Evolutionary conservation across 306 rosid genomes (phyloP).

Genomic region (Benincasa hispida): DNA sequence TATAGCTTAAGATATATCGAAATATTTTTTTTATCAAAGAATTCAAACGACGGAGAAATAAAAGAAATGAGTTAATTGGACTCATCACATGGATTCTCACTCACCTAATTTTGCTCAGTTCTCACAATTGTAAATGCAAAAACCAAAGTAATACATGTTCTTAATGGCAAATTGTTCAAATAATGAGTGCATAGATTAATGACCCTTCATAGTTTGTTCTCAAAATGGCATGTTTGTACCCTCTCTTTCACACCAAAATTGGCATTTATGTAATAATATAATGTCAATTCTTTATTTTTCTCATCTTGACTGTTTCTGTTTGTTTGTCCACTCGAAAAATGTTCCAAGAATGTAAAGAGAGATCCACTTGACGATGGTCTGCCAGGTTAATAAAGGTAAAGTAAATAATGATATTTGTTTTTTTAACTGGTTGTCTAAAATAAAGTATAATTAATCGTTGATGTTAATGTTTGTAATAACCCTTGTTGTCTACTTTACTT

Average conservation of each 20-base stretch:
- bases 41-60: too few relatives aligned
- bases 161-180: neutral
- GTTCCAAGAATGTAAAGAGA: neutral
- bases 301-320: neutral
- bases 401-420: neutral
- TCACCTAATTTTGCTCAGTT: too few relatives aligned
- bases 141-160: neutral
- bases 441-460: neutral
- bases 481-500: neutral
- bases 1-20: too few relatives aligned
- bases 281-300: neutral
- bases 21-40: too few relatives aligned
- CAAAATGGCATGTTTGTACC: neutral
- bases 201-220: neutral
- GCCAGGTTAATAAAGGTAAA: neutral
- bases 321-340: neutral
- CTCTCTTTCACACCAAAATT: neutral
- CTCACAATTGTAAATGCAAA: neutral
- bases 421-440: neutral
- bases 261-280: neutral
- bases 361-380: neutral
- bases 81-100: neutral
- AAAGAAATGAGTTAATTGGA: too few relatives aligned
- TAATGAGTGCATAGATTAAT: neutral
- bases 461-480: neutral